Evolutionary conservation across 2,329 filamentous ascomycete genomes (phyloP), one percentile per base, ranked within the genome.

Genomic region (Hypoxylon sp.): DNA sequence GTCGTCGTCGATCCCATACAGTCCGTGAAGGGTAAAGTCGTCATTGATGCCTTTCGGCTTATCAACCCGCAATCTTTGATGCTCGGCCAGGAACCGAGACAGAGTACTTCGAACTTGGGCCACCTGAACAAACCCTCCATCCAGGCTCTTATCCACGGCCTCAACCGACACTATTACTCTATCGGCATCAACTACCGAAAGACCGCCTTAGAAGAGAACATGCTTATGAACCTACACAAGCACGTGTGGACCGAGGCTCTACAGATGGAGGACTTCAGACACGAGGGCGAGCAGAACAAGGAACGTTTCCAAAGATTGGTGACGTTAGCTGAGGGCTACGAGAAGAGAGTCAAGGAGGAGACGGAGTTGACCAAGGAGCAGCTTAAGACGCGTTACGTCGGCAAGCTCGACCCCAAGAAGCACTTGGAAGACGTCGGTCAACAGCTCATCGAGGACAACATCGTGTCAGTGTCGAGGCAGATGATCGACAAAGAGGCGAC

Each of bases 401-500:
- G 96, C 82, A 99, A 99, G 85, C 90, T 98, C 64, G 96, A 99
- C 78, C 96, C 96, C 63, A 99, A 99, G 91, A 99, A 99, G 87
- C 97, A 99, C 80, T 88, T 99, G 78, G 94, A 98, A 82, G 94
- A 97, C 75, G 93, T 99, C 51, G 96, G 96, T 61, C 94, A 98
- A 82, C 91, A 97, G 80, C 88, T 98, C 72, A 98, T 99, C 76
- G 97, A 99, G 83, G 96, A 99, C 87, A 99, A 99, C 82, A 99
- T 99, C 72, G 96, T 99, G 11, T 93, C 94, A 2, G 94, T 99
- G n/a, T 97, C 94, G 72, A 88, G 95, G 80, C 96, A 98, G 82
- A 98, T 99, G 95, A 98, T 99, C 77, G 96, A 98, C 84, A 98
- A 98, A 84, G 96, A 99, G 81, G 96, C 96, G 2, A 96, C 94